phyloP scores from a whole-genome alignment of 2,329 filamentous ascomycete species.

The Talaromyces sp. region DNA sequence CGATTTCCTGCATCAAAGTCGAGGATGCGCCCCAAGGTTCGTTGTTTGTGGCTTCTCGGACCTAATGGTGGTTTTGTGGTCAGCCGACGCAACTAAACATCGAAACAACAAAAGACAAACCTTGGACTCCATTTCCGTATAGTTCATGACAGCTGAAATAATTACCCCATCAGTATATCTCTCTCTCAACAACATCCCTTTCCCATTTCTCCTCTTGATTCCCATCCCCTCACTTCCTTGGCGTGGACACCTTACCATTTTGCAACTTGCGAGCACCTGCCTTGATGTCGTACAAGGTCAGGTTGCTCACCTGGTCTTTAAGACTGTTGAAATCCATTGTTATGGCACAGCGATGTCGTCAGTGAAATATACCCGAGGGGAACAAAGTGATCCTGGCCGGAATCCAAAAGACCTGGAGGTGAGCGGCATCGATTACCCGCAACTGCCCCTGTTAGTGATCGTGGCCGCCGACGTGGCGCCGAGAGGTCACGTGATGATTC shows the following conservation, averaged over 20 bases:
- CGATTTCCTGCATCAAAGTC: conserved; percentile 93
- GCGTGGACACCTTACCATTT: conserved; percentile 62
- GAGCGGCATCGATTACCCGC: neutral
- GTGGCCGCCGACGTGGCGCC: neutral
- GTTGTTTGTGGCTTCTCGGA: conserved; percentile 97
- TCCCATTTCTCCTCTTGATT: neutral
- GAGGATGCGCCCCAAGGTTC: conserved; percentile 91
- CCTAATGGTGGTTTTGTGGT: conserved; percentile 46
- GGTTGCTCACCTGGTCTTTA: conserved; percentile 81
- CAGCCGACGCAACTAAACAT: conserved; percentile 3
- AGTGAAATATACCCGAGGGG: neutral
- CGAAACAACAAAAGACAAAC: conserved; percentile 26
- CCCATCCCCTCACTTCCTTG: neutral
- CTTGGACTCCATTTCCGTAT: conserved; percentile 84
- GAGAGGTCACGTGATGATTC: neutral
- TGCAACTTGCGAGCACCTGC: conserved; percentile 91
- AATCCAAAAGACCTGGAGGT: neutral
- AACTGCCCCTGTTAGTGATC: neutral
- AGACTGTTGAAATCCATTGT: conserved; percentile 80
- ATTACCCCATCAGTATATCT: neutral
- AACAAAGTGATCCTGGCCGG: neutral
- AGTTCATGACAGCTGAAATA: conserved; percentile 84
- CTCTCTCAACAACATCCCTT: neutral
- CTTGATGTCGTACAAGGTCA: conserved; percentile 93
- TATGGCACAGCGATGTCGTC: neutral